Evolutionary conservation across 2,329 filamentous ascomycete genomes (phyloP).

Genomic region (Hortaea sp.): DNA sequence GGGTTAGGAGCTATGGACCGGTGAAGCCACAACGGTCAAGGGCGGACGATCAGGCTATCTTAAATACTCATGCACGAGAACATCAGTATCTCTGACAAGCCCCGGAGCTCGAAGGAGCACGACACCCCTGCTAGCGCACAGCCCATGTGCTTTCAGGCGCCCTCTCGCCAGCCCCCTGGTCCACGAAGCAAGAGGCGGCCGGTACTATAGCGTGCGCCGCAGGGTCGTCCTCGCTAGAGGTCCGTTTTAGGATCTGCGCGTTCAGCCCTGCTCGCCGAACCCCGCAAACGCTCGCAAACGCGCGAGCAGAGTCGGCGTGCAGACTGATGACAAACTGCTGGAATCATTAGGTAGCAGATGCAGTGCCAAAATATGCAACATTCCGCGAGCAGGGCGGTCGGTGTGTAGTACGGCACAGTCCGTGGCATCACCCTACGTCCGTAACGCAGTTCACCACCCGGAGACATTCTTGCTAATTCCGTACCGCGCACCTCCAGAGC

Average conservation of each 20-base stretch:
- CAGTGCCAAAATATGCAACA: background rate
- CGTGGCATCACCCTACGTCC: background rate
- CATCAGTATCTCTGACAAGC: slow-evolving; percentile 1
- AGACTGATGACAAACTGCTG: background rate
- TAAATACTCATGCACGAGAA: slow-evolving; percentile 2
- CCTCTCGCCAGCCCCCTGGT: slow-evolving; percentile 3
- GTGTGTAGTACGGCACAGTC: background rate
- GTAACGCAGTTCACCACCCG: background rate
- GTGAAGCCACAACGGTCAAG: background rate
- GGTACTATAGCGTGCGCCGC: background rate
- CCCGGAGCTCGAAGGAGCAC: slow-evolving; percentile 1
- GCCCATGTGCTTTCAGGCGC: slow-evolving; percentile 3
- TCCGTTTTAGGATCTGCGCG: background rate
- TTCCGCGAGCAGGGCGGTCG: background rate
- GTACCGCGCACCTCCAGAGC: too few relatives aligned
- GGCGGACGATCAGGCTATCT: slow-evolving; percentile 1
- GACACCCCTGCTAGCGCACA: slow-evolving; percentile 4
- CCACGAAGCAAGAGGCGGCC: background rate
- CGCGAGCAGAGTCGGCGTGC: background rate
- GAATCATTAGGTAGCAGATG: background rate
- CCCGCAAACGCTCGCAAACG: background rate
- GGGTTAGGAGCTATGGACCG: background rate
- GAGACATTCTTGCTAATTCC: too few relatives aligned
- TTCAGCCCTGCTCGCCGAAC: slow-evolving; percentile 2
- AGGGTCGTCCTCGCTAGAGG: background rate